These are phyloP conservation scores for Magnusiomyces paraingens DNA, from an alignment of 1,139 yeast species.

Conservation along the genomic window DNA sequence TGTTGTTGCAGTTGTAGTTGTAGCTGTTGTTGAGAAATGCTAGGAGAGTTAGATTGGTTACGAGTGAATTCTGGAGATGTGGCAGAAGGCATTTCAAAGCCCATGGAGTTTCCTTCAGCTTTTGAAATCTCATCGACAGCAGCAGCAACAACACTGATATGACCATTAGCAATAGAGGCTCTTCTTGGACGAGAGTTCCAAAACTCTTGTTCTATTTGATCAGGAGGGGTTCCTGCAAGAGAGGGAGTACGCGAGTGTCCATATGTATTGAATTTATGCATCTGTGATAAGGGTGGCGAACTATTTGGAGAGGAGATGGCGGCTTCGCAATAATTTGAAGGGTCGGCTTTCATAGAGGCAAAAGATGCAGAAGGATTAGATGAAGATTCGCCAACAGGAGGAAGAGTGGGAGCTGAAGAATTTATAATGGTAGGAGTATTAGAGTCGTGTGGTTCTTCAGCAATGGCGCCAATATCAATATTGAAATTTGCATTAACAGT, in stretches of 20 bases:
- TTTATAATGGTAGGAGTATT: slow-evolving; percentile 25
- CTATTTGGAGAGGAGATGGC: slow-evolving; percentile 6
- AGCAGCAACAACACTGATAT: slow-evolving; percentile 25
- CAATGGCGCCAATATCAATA: slow-evolving; percentile 35
- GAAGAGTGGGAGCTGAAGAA: neutral
- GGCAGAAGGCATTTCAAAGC: slow-evolving; percentile 1
- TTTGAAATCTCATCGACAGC: slow-evolving; percentile 22
- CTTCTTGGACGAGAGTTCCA: slow-evolving; percentile 22
- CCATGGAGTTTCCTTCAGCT: neutral
- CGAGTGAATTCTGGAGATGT: slow-evolving; percentile 1
- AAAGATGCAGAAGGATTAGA: neutral
- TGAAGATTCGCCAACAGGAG: neutral
- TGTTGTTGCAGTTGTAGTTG: neutral
- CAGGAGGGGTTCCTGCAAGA: neutral
- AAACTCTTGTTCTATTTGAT: neutral
- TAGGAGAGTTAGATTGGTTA: neutral
- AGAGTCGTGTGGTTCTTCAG: too few species aligned
- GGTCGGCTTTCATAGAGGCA: neutral
- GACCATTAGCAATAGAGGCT: slow-evolving; percentile 30
- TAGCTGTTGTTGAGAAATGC: slow-evolving; percentile 17
- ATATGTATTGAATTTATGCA: too few species aligned
- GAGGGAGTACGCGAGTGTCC: neutral
- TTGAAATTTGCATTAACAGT: slow-evolving; percentile 54
- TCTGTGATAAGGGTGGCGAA: slow-evolving; percentile 5
- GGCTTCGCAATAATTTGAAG: neutral